These are phyloP conservation scores for Fusarium cicatricum DNA, from an alignment of 2,329 filamentous ascomycete genomes.

Conservation along the genomic window DNA sequence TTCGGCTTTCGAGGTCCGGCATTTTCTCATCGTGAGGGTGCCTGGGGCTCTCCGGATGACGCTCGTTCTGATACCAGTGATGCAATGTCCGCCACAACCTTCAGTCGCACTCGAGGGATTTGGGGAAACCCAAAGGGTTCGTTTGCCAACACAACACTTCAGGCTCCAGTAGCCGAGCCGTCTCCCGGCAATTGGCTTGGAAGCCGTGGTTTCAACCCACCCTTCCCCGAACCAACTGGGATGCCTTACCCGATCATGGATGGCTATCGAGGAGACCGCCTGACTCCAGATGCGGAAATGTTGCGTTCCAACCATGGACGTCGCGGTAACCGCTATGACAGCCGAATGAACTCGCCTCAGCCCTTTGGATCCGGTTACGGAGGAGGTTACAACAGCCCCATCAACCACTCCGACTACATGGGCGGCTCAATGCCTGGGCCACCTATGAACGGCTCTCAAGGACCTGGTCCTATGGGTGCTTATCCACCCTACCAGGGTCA, in stretches of 20 bases:
- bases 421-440: constrained; percentile 46
- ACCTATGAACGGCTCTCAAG: constrained; percentile 47
- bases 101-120: constrained; percentile 63
- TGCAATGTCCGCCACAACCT: constrained; percentile 58
- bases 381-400: constrained; percentile 46
- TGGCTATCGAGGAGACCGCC: constrained; percentile 55
- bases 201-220: constrained; percentile 49
- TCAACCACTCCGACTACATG: constrained; percentile 49
- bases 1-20: constrained; percentile 35
- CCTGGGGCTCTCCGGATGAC: constrained; percentile 65
- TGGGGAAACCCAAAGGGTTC: constrained; percentile 61
- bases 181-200: constrained; percentile 55
- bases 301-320: constrained; percentile 54
- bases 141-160: constrained; percentile 47
- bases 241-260: constrained; percentile 49
- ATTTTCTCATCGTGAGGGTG: constrained; percentile 49
- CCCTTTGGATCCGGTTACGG: constrained; percentile 48
- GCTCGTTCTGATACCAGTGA: constrained; percentile 66
- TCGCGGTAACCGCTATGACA: constrained; percentile 58
- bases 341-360: constrained; percentile 50
- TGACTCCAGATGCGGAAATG: constrained; percentile 59
- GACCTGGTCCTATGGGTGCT: constrained; percentile 50
- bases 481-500: constrained; percentile 60
- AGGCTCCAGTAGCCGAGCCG: constrained; percentile 50
- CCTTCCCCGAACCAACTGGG: constrained; percentile 52